Conservation (phyloP, 1,284 basidiomycete species). For the Gomphus sp. region DNA sequence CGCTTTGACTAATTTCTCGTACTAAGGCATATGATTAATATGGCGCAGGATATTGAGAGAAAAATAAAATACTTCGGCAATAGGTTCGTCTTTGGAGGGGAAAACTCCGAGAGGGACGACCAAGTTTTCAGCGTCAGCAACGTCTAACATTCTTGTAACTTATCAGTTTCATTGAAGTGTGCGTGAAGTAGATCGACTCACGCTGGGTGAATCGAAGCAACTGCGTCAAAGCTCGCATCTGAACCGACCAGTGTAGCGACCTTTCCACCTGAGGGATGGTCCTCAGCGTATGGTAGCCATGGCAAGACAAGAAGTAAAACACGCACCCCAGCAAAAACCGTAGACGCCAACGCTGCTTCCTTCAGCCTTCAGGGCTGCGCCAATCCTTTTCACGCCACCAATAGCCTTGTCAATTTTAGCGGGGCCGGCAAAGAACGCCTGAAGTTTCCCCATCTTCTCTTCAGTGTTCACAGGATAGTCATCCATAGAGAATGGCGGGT, state of each 20-base stretch:
- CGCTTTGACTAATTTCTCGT: slow-evolving; percentile 40
- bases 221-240: slow-evolving; percentile 36
- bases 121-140: slow-evolving; percentile 40
- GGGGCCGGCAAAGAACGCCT: slow-evolving; percentile 44
- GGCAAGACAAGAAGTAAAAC: slow-evolving; percentile 5
- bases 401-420: slow-evolving; percentile 36
- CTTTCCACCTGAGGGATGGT: slow-evolving; percentile 35
- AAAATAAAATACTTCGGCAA: slow-evolving; percentile 37
- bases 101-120: slow-evolving; percentile 51
- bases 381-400: slow-evolving; percentile 38
- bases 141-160: slow-evolving; percentile 42
- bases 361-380: slow-evolving; percentile 32
- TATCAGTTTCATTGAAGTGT: neutral
- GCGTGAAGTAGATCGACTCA: slow-evolving; percentile 19
- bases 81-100: slow-evolving; percentile 51
- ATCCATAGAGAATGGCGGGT: slow-evolving; percentile 38
- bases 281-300: neutral
- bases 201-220: slow-evolving; percentile 49
- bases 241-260: slow-evolving; percentile 34
- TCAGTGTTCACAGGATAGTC: slow-evolving; percentile 46
- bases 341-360: slow-evolving; percentile 42
- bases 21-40: slow-evolving; percentile 23
- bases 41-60: neutral
- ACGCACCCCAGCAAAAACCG: slow-evolving; percentile 52
- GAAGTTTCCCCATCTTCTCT: slow-evolving; percentile 38